Evolutionary conservation across 176 grass and related monocot species (phyloP).

Genomic region (Oryza rufipogon): DNA sequence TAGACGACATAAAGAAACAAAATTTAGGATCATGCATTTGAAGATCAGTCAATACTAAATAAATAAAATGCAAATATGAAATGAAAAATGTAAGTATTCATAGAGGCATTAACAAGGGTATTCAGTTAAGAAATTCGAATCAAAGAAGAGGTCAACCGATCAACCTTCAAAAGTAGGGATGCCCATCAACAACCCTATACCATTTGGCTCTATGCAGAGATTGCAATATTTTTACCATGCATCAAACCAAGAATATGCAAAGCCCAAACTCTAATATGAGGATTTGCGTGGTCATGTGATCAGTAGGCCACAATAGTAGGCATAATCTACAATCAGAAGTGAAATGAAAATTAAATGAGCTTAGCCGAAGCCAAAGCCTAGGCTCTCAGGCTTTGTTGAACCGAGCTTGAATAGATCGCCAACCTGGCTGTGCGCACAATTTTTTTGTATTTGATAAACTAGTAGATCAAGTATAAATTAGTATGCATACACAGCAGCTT

Average conservation of each 20-base stretch:
- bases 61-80: background rate
- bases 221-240: background rate
- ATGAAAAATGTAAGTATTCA: background rate
- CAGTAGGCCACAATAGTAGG: background rate
- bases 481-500: background rate
- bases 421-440: background rate
- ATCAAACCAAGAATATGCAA: background rate
- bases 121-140: background rate
- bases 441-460: background rate
- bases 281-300: background rate
- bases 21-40: constrained; percentile 34
- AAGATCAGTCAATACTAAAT: constrained; percentile 12
- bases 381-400: background rate
- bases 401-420: no score
- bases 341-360: background rate
- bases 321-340: background rate
- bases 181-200: constrained; percentile 10
- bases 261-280: constrained; percentile 15
- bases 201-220: constrained; percentile 1
- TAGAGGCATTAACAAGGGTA: background rate
- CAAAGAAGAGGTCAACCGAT: constrained; percentile 9
- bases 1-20: constrained; percentile 38
- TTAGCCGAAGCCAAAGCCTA: background rate
- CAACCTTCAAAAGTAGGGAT: constrained; percentile 28
- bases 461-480: background rate